These are phyloP conservation scores for Pisolithus marmoratus DNA, from an alignment of 768 basidiomycete species.

Conservation along the genomic window DNA sequence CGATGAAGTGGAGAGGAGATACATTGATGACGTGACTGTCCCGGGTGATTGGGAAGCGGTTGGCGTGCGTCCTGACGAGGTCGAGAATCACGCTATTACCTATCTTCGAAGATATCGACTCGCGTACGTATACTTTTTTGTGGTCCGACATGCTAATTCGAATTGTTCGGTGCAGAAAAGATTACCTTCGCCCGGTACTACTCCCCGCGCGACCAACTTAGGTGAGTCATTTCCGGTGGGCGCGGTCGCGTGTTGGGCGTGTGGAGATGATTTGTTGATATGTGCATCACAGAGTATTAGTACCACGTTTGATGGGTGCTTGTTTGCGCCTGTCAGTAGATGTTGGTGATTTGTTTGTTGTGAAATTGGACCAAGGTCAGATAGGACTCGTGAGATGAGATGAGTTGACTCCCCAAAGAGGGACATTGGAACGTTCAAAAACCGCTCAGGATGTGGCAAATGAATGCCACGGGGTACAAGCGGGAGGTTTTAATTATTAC, in stretches of 20 bases:
- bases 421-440: conserved; percentile 19
- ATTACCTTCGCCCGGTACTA: conserved; percentile 62
- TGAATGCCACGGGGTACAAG: conserved; percentile 11
- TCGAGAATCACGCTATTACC: conserved; percentile 85
- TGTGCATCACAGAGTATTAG: conserved; percentile 2
- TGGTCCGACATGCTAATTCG: conserved; percentile 2
- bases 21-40: conserved; percentile 71
- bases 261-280: conserved; percentile 18
- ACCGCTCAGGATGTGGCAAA: conserved; percentile 13
- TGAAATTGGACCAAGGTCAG: conserved; percentile 2
- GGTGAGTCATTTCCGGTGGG: conserved; percentile 24
- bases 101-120: conserved; percentile 87
- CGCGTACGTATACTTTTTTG: conserved; percentile 52
- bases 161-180: conserved; percentile 38
- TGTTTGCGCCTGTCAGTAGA: conserved; percentile 18
- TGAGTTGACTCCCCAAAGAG: conserved; percentile 3
- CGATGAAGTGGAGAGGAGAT: conserved; percentile 87
- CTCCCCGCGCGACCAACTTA: conserved; percentile 48
- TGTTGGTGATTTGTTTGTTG: conserved; percentile 13
- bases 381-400: too few relatives aligned
- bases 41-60: conserved; percentile 80
- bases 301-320: conserved; percentile 6
- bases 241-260: conserved; percentile 11
- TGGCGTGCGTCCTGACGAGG: conserved; percentile 73
- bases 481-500: conserved; percentile 18